Conservation (phyloP, 768 basidiomycete species). For the Leccinum imitatum region DNA sequence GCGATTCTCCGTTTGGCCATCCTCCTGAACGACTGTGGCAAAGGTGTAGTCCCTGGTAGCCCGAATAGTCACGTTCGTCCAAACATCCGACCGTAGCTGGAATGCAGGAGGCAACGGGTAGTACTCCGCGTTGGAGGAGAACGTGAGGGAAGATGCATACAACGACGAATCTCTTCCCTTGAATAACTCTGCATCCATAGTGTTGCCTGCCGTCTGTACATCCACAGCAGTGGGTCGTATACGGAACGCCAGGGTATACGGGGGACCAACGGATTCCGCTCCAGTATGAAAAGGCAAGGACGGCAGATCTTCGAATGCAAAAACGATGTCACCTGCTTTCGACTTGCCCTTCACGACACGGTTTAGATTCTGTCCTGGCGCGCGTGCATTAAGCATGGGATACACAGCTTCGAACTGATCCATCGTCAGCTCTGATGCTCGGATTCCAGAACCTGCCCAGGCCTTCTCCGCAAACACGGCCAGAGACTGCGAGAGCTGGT, state of each 20-base stretch:
- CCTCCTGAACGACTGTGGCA: conserved; percentile 26
- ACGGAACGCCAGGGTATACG: conserved; percentile 42
- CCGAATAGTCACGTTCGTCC: conserved; percentile 38
- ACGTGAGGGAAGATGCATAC: conserved; percentile 38
- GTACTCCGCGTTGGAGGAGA: conserved; percentile 38
- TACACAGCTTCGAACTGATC: conserved; percentile 38
- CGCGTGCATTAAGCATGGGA: conserved; percentile 36
- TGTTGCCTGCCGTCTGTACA: conserved; percentile 13
- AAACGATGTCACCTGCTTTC: conserved; percentile 30
- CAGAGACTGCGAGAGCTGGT: conserved; percentile 41
- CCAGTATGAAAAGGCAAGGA: conserved; percentile 27
- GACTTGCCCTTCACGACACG: conserved; percentile 32
- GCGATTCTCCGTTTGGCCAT: conserved; percentile 17
- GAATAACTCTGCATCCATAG: conserved; percentile 30
- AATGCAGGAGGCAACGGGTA: conserved; percentile 35
- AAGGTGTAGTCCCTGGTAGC: conserved; percentile 38
- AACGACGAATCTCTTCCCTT: conserved; percentile 36
- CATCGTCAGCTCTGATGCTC: conserved; percentile 34
- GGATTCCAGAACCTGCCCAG: conserved; percentile 42
- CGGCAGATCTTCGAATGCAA: conserved; percentile 22
- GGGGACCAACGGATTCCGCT: conserved; percentile 42
- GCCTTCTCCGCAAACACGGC: conserved; percentile 43
- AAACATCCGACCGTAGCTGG: conserved; percentile 28
- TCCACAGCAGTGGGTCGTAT: conserved; percentile 32
- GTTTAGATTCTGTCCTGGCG: conserved; percentile 46